Conservation (phyloP, 164 flowering plant species). For the Vitis cinerea region DNA sequence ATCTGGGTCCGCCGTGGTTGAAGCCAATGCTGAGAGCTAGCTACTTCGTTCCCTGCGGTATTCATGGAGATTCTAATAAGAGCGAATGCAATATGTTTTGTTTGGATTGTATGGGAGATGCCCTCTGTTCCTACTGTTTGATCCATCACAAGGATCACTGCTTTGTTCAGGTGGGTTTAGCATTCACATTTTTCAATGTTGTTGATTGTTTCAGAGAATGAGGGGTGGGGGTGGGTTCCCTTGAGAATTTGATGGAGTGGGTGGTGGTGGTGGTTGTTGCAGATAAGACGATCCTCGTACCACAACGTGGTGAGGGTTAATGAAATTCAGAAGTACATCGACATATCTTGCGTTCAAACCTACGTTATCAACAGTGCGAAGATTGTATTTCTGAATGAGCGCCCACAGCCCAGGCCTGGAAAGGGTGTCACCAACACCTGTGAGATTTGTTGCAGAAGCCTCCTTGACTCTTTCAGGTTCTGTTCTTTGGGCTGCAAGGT, state of each 20-base stretch:
- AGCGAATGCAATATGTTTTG: constrained; percentile 75
- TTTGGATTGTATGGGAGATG: constrained; percentile 56
- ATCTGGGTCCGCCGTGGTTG: constrained; percentile 60
- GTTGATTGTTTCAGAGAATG: not conserved
- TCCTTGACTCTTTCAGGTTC: constrained; percentile 71
- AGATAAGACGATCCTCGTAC: constrained; percentile 84
- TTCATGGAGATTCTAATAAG: constrained; percentile 53
- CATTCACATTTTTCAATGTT: not conserved
- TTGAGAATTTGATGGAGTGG: not conserved
- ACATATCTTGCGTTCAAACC: constrained; percentile 61
- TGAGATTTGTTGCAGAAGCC: constrained; percentile 65
- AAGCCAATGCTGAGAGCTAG: constrained; percentile 47
- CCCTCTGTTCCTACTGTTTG: constrained; percentile 65
- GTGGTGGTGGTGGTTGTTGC: not conserved
- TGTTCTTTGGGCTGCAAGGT: constrained; percentile 89
- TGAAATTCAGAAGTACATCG: constrained; percentile 73
- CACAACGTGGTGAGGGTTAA: constrained; percentile 74
- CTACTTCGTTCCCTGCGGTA: constrained; percentile 49
- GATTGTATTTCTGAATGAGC: constrained; percentile 70
- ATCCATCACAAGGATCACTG: constrained; percentile 55
- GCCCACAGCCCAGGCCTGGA: constrained; percentile 78
- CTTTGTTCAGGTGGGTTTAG: constrained; percentile 48
- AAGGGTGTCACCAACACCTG: constrained; percentile 83
- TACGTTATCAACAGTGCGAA: constrained; percentile 83
- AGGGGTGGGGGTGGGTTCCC: not conserved